phyloP scores from a whole-genome alignment of 2,329 filamentous ascomycete genomes.

The Alternaria sp. region DNA sequence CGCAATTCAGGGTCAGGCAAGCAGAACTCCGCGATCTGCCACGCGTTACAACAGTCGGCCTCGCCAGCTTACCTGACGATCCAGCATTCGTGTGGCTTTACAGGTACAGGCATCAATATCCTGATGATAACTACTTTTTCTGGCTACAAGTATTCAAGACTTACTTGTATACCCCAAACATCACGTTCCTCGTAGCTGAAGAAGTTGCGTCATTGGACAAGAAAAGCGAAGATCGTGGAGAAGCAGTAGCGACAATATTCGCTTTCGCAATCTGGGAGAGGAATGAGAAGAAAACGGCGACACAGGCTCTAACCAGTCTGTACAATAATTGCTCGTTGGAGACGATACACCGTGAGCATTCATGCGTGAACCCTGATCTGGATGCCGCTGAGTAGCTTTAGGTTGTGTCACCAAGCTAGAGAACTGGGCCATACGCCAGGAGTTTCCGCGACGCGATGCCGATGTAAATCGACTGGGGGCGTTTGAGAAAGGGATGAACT shows the following conservation, averaged over 20 bases:
- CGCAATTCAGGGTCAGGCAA: neutral
- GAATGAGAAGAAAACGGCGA: neutral
- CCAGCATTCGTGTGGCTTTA: neutral
- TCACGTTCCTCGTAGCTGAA: neutral
- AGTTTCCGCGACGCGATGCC: neutral
- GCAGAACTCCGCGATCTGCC: neutral
- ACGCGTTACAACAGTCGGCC: neutral
- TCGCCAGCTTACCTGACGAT: constrained; percentile 1
- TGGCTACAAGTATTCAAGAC: constrained; percentile 1
- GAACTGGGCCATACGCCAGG: constrained; percentile 1
- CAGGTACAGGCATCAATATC: constrained; percentile 1
- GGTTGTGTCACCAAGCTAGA: neutral
- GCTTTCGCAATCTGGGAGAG: constrained; percentile 2
- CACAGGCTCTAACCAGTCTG: neutral
- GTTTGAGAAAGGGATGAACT: neutral
- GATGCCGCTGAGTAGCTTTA: neutral
- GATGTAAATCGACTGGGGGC: neutral
- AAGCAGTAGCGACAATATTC: constrained; percentile 2
- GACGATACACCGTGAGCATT: constrained; percentile 1
- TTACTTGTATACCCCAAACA: neutral
- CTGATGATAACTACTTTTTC: neutral
- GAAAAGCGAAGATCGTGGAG: neutral
- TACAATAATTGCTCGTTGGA: neutral
- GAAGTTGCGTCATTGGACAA: neutral
- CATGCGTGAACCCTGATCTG: neutral